Evolutionary conservation across 495 filamentous ascomycete genomes (phyloP).

Genomic region (Neurospora sp.): DNA sequence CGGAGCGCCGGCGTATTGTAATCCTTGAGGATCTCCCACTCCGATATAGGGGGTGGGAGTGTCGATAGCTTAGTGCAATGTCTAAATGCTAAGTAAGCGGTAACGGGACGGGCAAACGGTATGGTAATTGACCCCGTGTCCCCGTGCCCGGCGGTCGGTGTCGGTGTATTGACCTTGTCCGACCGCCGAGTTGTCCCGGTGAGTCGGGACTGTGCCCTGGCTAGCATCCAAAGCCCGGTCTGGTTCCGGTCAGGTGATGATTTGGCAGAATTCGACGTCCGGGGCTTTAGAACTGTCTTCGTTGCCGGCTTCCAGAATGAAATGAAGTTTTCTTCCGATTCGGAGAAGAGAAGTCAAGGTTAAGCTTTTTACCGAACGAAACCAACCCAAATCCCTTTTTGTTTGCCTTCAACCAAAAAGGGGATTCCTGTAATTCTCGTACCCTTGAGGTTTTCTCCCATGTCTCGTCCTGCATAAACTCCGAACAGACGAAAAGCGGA

Average conservation of each 20-base stretch:
- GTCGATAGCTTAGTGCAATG: not conserved
- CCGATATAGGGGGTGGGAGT: not conserved
- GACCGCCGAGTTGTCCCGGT: not conserved
- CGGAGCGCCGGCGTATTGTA: not conserved
- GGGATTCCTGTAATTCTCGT: not conserved
- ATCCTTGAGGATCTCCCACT: not conserved
- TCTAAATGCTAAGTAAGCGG: not conserved
- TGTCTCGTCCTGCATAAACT: not conserved
- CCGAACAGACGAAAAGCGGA: not conserved
- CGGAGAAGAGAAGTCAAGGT: not conserved
- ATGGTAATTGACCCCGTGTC: not conserved
- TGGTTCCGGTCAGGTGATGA: not conserved
- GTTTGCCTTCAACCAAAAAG: no score
- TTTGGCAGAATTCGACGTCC: not conserved
- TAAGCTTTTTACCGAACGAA: not conserved
- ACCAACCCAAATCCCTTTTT: not conserved
- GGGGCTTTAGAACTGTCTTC: not conserved
- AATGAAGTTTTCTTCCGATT: not conserved
- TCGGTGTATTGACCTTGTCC: no score
- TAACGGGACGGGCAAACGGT: not conserved
- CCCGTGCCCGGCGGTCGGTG: not conserved
- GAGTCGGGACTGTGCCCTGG: not conserved
- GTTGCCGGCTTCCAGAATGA: not conserved
- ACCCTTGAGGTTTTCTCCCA: not conserved
- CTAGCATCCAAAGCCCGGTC: not conserved